Evolutionary conservation across 2,329 filamentous ascomycete species (phyloP), one percentile per base, ranked within the genome.

Genomic region (Penicillium sumatraense): DNA sequence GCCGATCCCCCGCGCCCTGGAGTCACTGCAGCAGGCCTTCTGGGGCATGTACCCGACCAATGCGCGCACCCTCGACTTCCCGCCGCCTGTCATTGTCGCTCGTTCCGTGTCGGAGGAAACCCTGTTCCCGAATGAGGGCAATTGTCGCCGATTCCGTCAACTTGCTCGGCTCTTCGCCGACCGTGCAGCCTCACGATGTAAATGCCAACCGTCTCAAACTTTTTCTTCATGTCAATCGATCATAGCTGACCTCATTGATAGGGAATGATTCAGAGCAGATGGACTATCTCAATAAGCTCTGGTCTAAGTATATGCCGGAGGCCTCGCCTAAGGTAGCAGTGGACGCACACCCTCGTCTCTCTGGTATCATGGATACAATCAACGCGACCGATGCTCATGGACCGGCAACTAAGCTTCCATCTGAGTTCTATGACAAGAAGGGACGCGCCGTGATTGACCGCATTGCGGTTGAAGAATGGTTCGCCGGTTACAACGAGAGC

Each of bases 401-500:
- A 0, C 85, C 89, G 0, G 83, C 84, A 10, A 97, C 93, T 0
- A 86, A 83, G 42, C 82, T 98, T 2, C 95, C 95, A 0, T 80
- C 82, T 9, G 89, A 92, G 59, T 98, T 99, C 73, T 98, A 98
- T 74, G 91, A 97, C 68, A 71, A 81, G 16, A 88, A 87, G 68
- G 86, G 83, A 3, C 82, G 86, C 47, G 80, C 81, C 3, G 89
- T 92, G 57, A 85, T 95, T 54, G 86, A 89, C 54, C 80, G 81
- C 31, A 86, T 97, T 55, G 86, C 84, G 24, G 87, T 93, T 0
- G 93, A 99, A 67, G 95, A 98, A 76, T 98, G 95, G 95, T 98
- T 89, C 72, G 79, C 84, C 18, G 93, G 95, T 2, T 98, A 96
- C 72, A 82, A 82, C 54, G 93, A 97, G 74, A 92, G 86, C 57